Conservation (phyloP, 257 asterid genomes). For the Solanum arcanum region DNA sequence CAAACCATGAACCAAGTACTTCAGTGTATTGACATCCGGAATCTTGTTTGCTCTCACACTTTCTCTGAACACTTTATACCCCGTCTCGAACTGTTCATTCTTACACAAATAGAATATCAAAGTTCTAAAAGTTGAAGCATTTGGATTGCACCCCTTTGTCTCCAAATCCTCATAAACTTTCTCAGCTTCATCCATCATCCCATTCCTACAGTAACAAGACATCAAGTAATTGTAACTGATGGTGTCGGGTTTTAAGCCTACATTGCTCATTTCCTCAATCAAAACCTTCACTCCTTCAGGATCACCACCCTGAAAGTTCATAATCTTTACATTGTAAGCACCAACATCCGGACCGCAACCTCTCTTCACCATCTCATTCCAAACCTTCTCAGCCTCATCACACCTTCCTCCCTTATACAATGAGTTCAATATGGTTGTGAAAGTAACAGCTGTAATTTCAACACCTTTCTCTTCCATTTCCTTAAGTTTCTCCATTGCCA, state of each 20-base stretch:
- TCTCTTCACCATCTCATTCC: conserved; percentile 51
- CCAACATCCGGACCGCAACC: conserved; percentile 51
- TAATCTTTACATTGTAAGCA: conserved; percentile 56
- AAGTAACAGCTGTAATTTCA: conserved; percentile 25
- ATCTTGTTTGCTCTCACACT: conserved; percentile 56
- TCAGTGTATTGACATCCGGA: conserved; percentile 64
- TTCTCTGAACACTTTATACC: conserved; percentile 43
- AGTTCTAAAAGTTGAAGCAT: conserved; percentile 58
- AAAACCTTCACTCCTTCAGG: conserved; percentile 39
- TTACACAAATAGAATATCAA: conserved; percentile 52
- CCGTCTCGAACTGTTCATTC: conserved; percentile 43
- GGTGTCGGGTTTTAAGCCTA: conserved; percentile 47
- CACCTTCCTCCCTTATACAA: conserved; percentile 36
- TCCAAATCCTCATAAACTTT: conserved; percentile 50
- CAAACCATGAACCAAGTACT: conserved; percentile 58
- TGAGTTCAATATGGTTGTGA: conserved; percentile 42
- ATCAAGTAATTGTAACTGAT: conserved; percentile 61
- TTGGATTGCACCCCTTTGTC: conserved; percentile 45
- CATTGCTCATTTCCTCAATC: conserved; percentile 57
- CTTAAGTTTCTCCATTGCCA: conserved; percentile 38
- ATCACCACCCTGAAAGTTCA: conserved; percentile 27
- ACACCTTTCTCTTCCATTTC: conserved; percentile 60
- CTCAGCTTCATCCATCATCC: conserved; percentile 66
- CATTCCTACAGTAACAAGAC: conserved; percentile 46
- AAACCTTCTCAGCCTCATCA: conserved; percentile 54